phyloP scores from a whole-genome alignment of 1,139 yeast species.

The Sugiyamaella japonica region DNA sequence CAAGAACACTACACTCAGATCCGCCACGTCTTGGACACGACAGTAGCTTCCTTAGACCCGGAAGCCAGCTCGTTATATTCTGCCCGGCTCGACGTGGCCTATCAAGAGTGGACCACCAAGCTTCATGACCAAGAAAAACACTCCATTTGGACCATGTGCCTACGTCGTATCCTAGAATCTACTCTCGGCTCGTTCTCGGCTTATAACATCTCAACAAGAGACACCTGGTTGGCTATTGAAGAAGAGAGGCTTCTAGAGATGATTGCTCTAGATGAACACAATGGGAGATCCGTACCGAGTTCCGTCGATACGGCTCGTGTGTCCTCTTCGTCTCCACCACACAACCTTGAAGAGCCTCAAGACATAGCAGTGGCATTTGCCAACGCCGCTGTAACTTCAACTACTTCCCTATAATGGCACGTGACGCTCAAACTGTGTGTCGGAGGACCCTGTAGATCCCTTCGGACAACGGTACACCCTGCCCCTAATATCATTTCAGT shows the following conservation, averaged over 20 bases:
- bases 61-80: conserved; percentile 1
- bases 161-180: conserved; percentile 46
- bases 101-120: conserved; percentile 12
- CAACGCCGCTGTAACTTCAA: conserved; percentile 9
- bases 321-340: not conserved
- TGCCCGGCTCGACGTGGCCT: conserved; percentile 9
- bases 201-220: conserved; percentile 46
- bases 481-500: too few relatives aligned
- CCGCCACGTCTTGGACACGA: not conserved
- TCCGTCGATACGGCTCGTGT: not conserved
- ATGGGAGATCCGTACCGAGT: not conserved
- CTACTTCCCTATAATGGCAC: not conserved
- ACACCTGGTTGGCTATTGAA: conserved; percentile 42
- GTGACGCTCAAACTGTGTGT: too few relatives aligned
- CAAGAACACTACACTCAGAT: conserved; percentile 11
- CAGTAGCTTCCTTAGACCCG: conserved; percentile 5
- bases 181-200: conserved; percentile 45
- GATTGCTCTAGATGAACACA: conserved; percentile 6
- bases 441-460: too few relatives aligned
- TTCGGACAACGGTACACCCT: too few relatives aligned
- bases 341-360: conserved; percentile 9
- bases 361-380: conserved; percentile 14
- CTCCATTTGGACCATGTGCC: conserved; percentile 21
- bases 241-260: conserved; percentile 32
- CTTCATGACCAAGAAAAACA: conserved; percentile 30